Conservation (phyloP, 192 early-diverging fungal genomes). For the Gigaspora rosea region DNA sequence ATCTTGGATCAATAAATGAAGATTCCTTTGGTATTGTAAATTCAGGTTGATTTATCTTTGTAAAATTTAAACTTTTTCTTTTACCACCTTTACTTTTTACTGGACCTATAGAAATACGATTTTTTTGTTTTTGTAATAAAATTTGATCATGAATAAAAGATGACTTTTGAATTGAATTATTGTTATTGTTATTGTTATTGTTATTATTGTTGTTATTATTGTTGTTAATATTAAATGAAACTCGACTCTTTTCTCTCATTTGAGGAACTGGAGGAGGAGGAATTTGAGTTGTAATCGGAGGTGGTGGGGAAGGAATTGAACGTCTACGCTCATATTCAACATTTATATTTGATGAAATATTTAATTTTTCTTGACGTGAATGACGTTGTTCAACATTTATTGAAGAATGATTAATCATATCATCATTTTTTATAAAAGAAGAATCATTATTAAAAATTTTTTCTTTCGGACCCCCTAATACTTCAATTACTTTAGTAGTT, state of each 20-base stretch:
- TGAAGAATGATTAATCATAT: too few relatives aligned
- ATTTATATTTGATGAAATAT: too few relatives aligned
- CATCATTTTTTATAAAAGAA: too few relatives aligned
- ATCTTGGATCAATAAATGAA: slow-evolving; percentile 9
- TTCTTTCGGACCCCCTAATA: too few relatives aligned
- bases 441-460: too few relatives aligned
- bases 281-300: neutral
- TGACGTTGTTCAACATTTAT: too few relatives aligned
- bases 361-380: too few relatives aligned
- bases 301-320: neutral
- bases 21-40: neutral
- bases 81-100: neutral
- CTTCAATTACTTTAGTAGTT: too few relatives aligned
- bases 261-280: neutral
- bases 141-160: neutral
- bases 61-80: slow-evolving; percentile 9
- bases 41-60: slow-evolving; percentile 1
- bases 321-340: too few relatives aligned
- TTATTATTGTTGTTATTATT: neutral
- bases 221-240: neutral
- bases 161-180: neutral
- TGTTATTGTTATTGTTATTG: too few relatives aligned
- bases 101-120: neutral
- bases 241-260: neutral
- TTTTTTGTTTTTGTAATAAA: neutral